A percentile compares a stretch with the other conserved stretches of the same genome.
Conservation (phyloP, 2,329 filamentous ascomycete genomes). For the Cordyceps cateniannulata region DNA sequence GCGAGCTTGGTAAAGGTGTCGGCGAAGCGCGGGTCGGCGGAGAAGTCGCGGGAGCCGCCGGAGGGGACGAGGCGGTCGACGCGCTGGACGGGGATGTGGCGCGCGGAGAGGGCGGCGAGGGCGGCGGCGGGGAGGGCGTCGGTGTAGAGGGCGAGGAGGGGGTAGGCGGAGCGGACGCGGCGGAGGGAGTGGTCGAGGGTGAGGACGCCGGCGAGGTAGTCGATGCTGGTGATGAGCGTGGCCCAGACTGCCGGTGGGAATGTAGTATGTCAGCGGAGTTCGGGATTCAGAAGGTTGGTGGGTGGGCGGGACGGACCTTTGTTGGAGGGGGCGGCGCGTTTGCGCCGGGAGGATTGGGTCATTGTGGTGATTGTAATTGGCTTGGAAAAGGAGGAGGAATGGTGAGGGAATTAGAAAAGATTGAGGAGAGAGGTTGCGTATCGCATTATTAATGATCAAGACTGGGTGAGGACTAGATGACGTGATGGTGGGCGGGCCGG, state of each 20-base stretch:
- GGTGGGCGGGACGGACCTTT: neutral
- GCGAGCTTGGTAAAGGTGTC: constrained; percentile 87
- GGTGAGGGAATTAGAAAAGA: neutral
- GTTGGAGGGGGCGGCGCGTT: neutral
- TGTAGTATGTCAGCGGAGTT: neutral
- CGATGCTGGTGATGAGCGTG: constrained; percentile 76
- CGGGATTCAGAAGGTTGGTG: neutral
- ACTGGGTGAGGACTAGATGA: too few species aligned
- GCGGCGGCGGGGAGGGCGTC: constrained; percentile 65
- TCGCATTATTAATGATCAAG: too few species aligned
- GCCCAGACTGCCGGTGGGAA: constrained; percentile 62
- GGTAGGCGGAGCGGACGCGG: constrained; percentile 59
- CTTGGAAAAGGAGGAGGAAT: too few species aligned
- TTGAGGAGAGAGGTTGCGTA: too few species aligned
- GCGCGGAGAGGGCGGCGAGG: constrained; percentile 59
- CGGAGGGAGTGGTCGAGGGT: constrained; percentile 75
- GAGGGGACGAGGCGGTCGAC: constrained; percentile 69
- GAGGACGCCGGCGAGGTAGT: constrained; percentile 75
- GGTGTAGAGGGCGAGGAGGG: constrained; percentile 77
- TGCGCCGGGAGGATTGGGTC: neutral
- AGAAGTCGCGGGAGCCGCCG: constrained; percentile 54
- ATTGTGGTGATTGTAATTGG: neutral
- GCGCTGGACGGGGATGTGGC: constrained; percentile 62
- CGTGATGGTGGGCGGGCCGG: too few species aligned
- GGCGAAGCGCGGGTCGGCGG: constrained; percentile 75